Conservation (phyloP, 257 asterid species). For the Penstemon newberryi region DNA sequence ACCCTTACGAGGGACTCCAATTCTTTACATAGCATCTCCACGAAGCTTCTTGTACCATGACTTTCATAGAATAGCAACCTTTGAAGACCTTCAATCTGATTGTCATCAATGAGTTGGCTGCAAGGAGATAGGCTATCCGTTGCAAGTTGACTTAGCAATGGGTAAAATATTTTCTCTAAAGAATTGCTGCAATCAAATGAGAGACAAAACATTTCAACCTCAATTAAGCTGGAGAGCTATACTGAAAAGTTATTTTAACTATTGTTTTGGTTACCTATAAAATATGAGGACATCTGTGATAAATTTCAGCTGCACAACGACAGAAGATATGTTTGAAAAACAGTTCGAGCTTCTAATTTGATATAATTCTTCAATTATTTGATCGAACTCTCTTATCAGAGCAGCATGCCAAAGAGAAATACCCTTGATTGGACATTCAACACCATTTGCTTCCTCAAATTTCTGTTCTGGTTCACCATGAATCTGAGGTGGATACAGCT, state of each 20-base stretch:
- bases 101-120: constrained; percentile 50
- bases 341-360: constrained; percentile 52
- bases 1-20: constrained; percentile 48
- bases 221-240: constrained; percentile 11
- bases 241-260: constrained; percentile 14
- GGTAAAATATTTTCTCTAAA: constrained; percentile 59
- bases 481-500: constrained; percentile 37
- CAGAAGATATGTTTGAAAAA: constrained; percentile 48
- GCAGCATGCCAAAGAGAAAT: constrained; percentile 71
- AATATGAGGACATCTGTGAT: constrained; percentile 64
- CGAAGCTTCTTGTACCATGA: constrained; percentile 45
- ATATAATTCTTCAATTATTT: constrained; percentile 52
- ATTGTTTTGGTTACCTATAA: constrained; percentile 55
- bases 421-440: constrained; percentile 52
- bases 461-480: constrained; percentile 34
- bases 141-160: constrained; percentile 47
- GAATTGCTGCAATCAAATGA: constrained; percentile 59
- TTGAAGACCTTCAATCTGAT: constrained; percentile 57
- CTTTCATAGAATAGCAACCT: constrained; percentile 47
- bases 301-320: constrained; percentile 63
- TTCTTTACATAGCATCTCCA: constrained; percentile 57
- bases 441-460: constrained; percentile 35
- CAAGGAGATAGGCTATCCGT: constrained; percentile 33
- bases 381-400: constrained; percentile 55
- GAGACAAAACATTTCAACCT: constrained; percentile 24